These are phyloP conservation scores for Physcomitrium patens DNA, from an alignment of 225 moss, liverwort and hornwort genomes.

Conservation along the genomic window DNA sequence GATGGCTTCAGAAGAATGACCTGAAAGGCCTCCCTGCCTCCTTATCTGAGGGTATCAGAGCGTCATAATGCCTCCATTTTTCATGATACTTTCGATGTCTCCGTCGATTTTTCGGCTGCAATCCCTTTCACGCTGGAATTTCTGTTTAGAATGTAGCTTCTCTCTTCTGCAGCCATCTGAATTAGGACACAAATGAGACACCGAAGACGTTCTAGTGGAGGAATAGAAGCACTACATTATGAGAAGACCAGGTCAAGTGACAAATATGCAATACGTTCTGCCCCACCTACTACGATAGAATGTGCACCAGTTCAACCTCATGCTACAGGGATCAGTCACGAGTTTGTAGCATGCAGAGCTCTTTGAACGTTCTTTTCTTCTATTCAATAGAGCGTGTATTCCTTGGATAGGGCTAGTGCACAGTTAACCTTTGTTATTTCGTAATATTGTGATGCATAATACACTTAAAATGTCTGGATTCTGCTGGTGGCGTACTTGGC, in stretches of 20 bases:
- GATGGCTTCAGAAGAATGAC: conserved; percentile 45
- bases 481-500: too few species aligned
- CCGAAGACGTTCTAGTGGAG: conserved; percentile 3
- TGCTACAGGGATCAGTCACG: too few species aligned
- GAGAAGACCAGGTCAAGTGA: neutral
- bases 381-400: too few species aligned
- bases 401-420: too few species aligned
- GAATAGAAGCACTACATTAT: neutral
- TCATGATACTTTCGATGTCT: neutral
- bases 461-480: too few species aligned
- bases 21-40: conserved; percentile 37
- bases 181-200: neutral
- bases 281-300: neutral
- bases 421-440: too few species aligned
- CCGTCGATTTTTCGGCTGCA: neutral
- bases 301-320: too few species aligned
- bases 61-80: conserved; percentile 19
- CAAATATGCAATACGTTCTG: conserved; percentile 1
- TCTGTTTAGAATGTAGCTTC: neutral
- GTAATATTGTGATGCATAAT: too few species aligned
- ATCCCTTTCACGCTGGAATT: neutral
- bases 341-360: too few species aligned
- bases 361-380: too few species aligned
- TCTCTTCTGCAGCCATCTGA: conserved; percentile 16
- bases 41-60: conserved; percentile 27